Evolutionary conservation across 768 basidiomycete species (phyloP).

Genomic region (Dendrothele bispora): DNA sequence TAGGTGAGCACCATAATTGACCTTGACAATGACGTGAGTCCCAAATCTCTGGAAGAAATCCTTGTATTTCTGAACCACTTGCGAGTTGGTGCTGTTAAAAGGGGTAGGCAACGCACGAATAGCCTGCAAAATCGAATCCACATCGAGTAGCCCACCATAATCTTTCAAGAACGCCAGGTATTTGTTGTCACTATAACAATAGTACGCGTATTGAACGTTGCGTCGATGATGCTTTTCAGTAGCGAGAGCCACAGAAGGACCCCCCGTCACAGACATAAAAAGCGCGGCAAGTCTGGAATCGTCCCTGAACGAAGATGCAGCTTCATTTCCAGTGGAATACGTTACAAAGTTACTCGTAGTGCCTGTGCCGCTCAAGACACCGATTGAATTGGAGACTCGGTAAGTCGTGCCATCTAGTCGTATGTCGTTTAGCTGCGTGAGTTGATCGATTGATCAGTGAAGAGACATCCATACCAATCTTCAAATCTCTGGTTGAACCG

Average conservation of each 20-base stretch:
- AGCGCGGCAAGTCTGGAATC: not conserved
- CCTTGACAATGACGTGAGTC: slow-evolving; percentile 4
- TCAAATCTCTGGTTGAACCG: too few species aligned
- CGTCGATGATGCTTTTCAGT: slow-evolving; percentile 11
- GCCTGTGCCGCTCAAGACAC: too few species aligned
- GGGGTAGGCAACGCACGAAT: not conserved
- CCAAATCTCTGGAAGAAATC: slow-evolving; percentile 1
- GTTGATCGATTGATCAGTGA: too few species aligned
- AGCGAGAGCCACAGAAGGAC: slow-evolving; percentile 13
- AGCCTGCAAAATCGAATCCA: not conserved
- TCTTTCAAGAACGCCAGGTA: slow-evolving; percentile 12
- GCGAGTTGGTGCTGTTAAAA: not conserved
- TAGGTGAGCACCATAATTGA: slow-evolving; percentile 6
- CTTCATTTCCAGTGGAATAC: not conserved
- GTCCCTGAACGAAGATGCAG: not conserved
- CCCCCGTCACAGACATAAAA: slow-evolving; percentile 2
- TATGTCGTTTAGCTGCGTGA: too few species aligned
- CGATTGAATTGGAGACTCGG: too few species aligned
- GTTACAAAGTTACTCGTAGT: too few species aligned
- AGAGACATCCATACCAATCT: too few species aligned
- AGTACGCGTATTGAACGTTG: slow-evolving; percentile 16
- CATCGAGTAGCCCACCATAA: slow-evolving; percentile 2
- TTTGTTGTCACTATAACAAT: slow-evolving; percentile 14
- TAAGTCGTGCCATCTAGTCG: too few species aligned
- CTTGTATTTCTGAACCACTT: not conserved